Percentiles rank a stretch among this genome's conserved stretches.
phyloP scores from a whole-genome alignment of 768 basidiomycete genomes.

The Panellus pusillus region DNA sequence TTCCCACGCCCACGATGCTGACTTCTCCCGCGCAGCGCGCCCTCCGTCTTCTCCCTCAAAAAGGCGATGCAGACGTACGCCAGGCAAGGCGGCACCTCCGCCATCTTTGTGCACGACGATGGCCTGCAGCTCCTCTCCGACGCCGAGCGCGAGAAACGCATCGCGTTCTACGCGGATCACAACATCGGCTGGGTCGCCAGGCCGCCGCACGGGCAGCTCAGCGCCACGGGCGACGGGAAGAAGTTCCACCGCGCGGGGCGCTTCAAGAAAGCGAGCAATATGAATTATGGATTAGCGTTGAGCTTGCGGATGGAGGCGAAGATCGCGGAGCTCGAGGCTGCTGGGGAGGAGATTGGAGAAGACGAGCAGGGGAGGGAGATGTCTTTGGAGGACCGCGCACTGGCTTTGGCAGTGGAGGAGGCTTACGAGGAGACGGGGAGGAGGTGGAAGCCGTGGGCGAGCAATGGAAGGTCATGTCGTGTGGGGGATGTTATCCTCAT shows the following conservation, averaged over 20 bases:
- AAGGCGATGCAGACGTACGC: slow-evolving; percentile 92
- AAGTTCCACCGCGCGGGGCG: slow-evolving; percentile 75
- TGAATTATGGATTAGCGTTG: slow-evolving; percentile 77
- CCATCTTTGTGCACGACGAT: slow-evolving; percentile 83
- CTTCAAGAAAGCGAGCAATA: slow-evolving; percentile 91
- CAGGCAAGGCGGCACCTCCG: slow-evolving; percentile 80
- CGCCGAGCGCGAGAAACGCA: slow-evolving; percentile 64
- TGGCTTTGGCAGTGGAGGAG: slow-evolving; percentile 76
- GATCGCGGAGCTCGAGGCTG: slow-evolving; percentile 45
- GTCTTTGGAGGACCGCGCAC: slow-evolving; percentile 66
- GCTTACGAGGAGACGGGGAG: slow-evolving; percentile 56
- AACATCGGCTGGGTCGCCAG: slow-evolving; percentile 85
- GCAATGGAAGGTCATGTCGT: slow-evolving; percentile 71
- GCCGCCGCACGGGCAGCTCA: slow-evolving; percentile 56
- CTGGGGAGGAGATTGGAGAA: slow-evolving; percentile 32
- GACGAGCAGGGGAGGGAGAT: slow-evolving; percentile 32
- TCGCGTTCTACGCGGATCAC: slow-evolving; percentile 73
- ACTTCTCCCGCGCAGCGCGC: slow-evolving; percentile 43
- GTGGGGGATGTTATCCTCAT: slow-evolving; percentile 80
- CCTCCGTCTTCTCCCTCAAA: slow-evolving; percentile 76
- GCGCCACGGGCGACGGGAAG: slow-evolving; percentile 47
- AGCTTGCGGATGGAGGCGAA: slow-evolving; percentile 64
- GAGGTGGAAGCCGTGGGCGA: slow-evolving; percentile 73
- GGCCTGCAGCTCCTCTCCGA: slow-evolving; percentile 69
- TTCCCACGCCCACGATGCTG: background rate